Conservation (phyloP, 768 basidiomycete species). For the Suillus decipiens region DNA sequence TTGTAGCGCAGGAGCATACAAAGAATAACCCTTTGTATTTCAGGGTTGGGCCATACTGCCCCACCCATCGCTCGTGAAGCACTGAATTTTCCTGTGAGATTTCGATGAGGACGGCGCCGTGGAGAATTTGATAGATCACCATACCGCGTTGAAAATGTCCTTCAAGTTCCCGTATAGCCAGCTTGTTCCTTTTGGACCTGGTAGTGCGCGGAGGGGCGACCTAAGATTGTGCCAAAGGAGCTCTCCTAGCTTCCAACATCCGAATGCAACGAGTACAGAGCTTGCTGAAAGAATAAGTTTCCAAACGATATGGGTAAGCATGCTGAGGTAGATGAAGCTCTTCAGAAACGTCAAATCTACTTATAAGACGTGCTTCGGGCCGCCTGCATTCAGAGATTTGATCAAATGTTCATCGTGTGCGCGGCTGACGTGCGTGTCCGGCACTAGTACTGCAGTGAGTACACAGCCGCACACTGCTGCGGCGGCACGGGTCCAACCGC, state of each 20-base stretch:
- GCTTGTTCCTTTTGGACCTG: constrained; percentile 48
- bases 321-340: background rate
- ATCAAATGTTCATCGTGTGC: background rate
- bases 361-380: background rate
- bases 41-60: constrained; percentile 49
- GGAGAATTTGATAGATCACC: constrained; percentile 4
- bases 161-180: constrained; percentile 51
- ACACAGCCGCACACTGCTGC: too few species aligned
- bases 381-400: background rate
- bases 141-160: constrained; percentile 45
- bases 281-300: constrained; percentile 9
- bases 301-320: background rate
- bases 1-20: constrained; percentile 30
- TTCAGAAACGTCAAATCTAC: background rate
- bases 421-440: too few species aligned
- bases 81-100: constrained; percentile 26
- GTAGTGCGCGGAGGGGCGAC: constrained; percentile 50
- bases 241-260: constrained; percentile 31
- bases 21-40: constrained; percentile 45
- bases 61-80: constrained; percentile 46
- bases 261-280: constrained; percentile 27
- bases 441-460: too few species aligned
- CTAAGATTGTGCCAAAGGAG: constrained; percentile 35
- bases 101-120: background rate
- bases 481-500: too few species aligned